Conservation (phyloP, 2,329 filamentous ascomycete species). For the Myriosclerotinia curreyana region DNA sequence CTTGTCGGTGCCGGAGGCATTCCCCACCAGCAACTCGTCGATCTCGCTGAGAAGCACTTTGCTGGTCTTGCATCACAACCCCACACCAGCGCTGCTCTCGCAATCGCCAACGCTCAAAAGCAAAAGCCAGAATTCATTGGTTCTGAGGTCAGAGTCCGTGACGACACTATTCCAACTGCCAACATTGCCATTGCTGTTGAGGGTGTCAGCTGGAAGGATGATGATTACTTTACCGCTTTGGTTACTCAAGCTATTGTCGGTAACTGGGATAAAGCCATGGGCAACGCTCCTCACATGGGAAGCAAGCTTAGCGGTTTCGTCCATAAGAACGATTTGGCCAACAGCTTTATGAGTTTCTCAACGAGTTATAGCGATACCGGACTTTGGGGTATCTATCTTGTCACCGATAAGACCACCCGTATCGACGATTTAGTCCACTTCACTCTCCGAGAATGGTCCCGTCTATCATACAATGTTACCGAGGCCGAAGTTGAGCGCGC, state of each 20-base stretch:
- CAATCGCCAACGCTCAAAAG: constrained; percentile 69
- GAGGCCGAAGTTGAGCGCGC: constrained; percentile 94
- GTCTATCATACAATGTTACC: constrained; percentile 83
- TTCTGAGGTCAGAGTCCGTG: constrained; percentile 91
- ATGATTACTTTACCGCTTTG: constrained; percentile 97
- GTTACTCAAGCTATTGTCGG: constrained; percentile 98
- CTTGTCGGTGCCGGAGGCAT: constrained; percentile 93
- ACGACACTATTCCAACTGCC: constrained; percentile 92
- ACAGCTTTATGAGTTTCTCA: constrained; percentile 99
- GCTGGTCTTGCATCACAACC: constrained; percentile 71
- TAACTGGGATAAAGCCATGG: constrained; percentile 99
- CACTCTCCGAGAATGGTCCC: constrained; percentile 96
- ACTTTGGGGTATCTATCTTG: constrained; percentile 99
- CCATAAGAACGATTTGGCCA: constrained; percentile 91
- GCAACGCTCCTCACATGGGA: constrained; percentile 93
- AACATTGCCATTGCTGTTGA: constrained; percentile 98
- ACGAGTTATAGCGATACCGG: constrained; percentile 99
- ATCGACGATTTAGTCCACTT: constrained; percentile 98
- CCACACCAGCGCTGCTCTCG: constrained; percentile 66
- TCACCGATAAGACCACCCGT: constrained; percentile 80
- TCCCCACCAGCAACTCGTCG: constrained; percentile 89
- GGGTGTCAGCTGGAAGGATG: constrained; percentile 99
- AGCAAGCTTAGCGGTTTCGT: constrained; percentile 97
- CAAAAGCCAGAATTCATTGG: constrained; percentile 91
- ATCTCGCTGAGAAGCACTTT: constrained; percentile 97